phyloP scores from a whole-genome alignment of 768 basidiomycete genomes.

The Rhizopogon vulgaris region DNA sequence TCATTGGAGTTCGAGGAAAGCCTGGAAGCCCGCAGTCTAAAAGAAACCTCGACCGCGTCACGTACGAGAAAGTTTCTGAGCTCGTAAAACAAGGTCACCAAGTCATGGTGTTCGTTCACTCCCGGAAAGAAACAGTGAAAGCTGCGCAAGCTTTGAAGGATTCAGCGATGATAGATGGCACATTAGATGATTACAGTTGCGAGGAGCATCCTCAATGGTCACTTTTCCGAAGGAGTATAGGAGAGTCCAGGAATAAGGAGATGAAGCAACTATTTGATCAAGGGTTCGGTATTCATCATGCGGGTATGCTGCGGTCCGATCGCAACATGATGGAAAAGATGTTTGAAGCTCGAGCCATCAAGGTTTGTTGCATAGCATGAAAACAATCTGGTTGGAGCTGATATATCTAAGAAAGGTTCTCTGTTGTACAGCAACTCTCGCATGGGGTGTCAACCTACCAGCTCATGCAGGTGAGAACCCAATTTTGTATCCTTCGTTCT shows the following conservation, averaged over 20 bases:
- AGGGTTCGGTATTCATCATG: slow-evolving; percentile 98
- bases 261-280: slow-evolving; percentile 90
- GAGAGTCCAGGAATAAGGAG: slow-evolving; percentile 86
- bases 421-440: slow-evolving; percentile 96
- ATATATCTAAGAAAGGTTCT: slow-evolving; percentile 57
- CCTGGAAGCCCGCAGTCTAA: slow-evolving; percentile 63
- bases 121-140: slow-evolving; percentile 96
- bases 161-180: slow-evolving; percentile 63
- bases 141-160: slow-evolving; percentile 79
- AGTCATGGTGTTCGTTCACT: slow-evolving; percentile 99
- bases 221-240: slow-evolving; percentile 73
- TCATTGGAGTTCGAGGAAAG: slow-evolving; percentile 90
- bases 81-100: slow-evolving; percentile 91
- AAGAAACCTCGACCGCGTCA: slow-evolving; percentile 82
- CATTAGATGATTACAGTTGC: slow-evolving; percentile 72
- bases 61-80: slow-evolving; percentile 86
- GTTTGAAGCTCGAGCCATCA: slow-evolving; percentile 88
- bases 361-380: slow-evolving; percentile 41
- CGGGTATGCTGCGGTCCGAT: slow-evolving; percentile 93
- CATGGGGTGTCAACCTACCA: slow-evolving; percentile 99
- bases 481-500: slow-evolving; percentile 2
- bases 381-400: not conserved
- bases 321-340: slow-evolving; percentile 92
- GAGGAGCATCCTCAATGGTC: slow-evolving; percentile 73
- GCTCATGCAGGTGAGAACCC: slow-evolving; percentile 79